These are phyloP conservation scores for Xylariaceae sp. DNA, from an alignment of 2,329 filamentous ascomycete species.

Conservation along the genomic window DNA sequence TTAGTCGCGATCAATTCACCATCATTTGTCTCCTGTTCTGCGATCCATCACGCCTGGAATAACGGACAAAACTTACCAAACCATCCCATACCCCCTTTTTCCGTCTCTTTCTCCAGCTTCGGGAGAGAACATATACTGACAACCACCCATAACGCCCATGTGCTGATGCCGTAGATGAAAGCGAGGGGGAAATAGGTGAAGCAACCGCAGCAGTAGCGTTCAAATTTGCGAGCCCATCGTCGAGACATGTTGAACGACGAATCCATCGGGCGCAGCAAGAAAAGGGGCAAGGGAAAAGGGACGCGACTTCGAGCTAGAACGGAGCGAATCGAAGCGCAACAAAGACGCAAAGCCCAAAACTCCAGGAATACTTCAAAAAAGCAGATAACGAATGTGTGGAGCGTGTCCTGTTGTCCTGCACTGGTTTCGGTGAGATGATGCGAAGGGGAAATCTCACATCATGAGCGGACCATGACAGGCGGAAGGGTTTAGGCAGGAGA, in stretches of 20 bases:
- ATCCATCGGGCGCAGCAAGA: slow-evolving; percentile 1
- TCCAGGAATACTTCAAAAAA: not conserved
- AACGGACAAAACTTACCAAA: slow-evolving; percentile 42
- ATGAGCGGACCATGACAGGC: slow-evolving; percentile 3
- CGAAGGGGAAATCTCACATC: slow-evolving; percentile 9
- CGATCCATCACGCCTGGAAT: not conserved
- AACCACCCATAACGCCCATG: slow-evolving; percentile 89
- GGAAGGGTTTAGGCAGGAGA: not conserved
- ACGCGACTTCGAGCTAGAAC: not conserved
- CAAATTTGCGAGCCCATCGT: slow-evolving; percentile 63
- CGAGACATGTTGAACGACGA: slow-evolving; percentile 45
- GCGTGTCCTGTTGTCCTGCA: not conserved
- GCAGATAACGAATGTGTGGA: not conserved
- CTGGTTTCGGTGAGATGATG: not conserved
- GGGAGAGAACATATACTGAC: slow-evolving; percentile 59
- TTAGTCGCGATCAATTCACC: slow-evolving; percentile 16
- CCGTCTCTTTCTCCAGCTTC: slow-evolving; percentile 37
- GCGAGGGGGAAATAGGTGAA: slow-evolving; percentile 78
- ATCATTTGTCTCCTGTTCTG: not conserved
- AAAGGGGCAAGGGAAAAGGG: not conserved
- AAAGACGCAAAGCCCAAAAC: not conserved
- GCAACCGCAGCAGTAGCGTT: slow-evolving; percentile 77
- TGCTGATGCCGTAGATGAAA: slow-evolving; percentile 86
- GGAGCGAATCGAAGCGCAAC: not conserved
- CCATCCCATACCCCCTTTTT: slow-evolving; percentile 41